Evolutionary conservation across 441 rosid genomes (phyloP), one percentile per base, ranked within the genome.

Genomic region (Dalechampia spathulata): DNA sequence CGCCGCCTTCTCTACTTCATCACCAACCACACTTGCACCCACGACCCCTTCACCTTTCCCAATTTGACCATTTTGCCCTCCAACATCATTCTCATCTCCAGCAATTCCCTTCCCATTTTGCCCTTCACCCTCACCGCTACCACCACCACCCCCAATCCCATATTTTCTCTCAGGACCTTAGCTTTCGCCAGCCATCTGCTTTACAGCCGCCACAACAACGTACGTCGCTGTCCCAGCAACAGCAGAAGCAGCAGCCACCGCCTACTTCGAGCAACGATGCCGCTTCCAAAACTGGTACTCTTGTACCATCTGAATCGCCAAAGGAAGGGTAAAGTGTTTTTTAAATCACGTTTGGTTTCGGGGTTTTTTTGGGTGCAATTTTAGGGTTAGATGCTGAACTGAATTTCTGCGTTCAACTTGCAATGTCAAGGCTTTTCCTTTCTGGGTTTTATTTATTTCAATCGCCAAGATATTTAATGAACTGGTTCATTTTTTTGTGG

Each of bases 21-120:
- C 43, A 17, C 61, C 51, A 42, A 34, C 55, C 52, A 14, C 61
- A 49, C 3, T 55, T 36, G 0, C 59, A 59, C 5, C 70, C 55
- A 13, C 78, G 39, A 21, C 55, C 16, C 19, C 71, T 42, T 21
- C 72, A 71, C 48, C 58, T 55, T 46, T 44, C 74, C 14, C 70
- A 61, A 26, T 66, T 73, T 55, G 83, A 78, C 80, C 83, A 68
- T 75, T 87, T 84, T 78, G 55, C 78, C 73, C 83, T 75, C 49
- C 80, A 78, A n/a, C 80, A 69, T 30, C 80, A 72, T 1, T 57
- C 75, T 3, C 89, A 77, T 54, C 74, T 57, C 64, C 82, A 70
- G 11, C 90, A 78, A 42, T 67, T 68, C 44, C 62, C 81, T 65
- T 56, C 78, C 39, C 88, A 75, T 74, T 77, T 80, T 58, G 62